Evolutionary conservation across 805 yeast genomes (phyloP).

Genomic region (Kluyveromyces starmeri): DNA sequence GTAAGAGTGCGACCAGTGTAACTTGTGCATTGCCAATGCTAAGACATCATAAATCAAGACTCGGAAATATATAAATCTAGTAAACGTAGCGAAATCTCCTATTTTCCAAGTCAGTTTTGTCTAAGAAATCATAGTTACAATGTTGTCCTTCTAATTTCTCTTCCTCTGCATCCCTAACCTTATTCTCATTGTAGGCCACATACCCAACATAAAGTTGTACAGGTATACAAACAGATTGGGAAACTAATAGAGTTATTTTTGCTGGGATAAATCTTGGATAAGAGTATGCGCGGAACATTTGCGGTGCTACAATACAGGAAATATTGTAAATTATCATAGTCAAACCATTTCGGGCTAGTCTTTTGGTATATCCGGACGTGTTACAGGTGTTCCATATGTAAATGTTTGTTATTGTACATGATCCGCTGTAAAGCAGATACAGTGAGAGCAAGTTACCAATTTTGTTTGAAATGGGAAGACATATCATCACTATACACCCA

Average conservation of each 20-base stretch:
- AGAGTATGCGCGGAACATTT: slow-evolving; percentile 42
- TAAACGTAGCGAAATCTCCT: slow-evolving; percentile 47
- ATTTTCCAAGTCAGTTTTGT: slow-evolving; percentile 53
- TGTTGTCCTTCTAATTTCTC: slow-evolving; percentile 20
- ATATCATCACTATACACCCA: slow-evolving; percentile 38
- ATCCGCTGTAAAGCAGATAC: slow-evolving; percentile 45
- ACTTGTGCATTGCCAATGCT: too few species aligned
- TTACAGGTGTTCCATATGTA: slow-evolving; percentile 56
- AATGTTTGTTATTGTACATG: slow-evolving; percentile 47
- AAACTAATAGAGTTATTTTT: slow-evolving; percentile 44
- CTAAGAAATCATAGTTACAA: slow-evolving; percentile 40
- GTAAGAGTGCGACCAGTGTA: too few species aligned
- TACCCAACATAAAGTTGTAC: slow-evolving; percentile 35
- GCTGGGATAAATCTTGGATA: slow-evolving; percentile 51
- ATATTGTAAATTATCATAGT: slow-evolving; percentile 53
- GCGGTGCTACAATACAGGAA: slow-evolving; percentile 57
- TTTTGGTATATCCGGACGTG: slow-evolving; percentile 54
- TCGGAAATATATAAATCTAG: slow-evolving; percentile 17
- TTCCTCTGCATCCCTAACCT: slow-evolving; percentile 35
- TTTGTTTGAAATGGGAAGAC: slow-evolving; percentile 27
- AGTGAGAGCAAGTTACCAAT: slow-evolving; percentile 42
- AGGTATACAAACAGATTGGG: slow-evolving; percentile 40
- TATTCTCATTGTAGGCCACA: slow-evolving; percentile 42
- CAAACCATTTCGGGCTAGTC: slow-evolving; percentile 42
- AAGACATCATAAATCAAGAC: too few species aligned